Evolutionary conservation across 2,329 filamentous ascomycete species (phyloP).

Genomic region (Fusarium lateritium): DNA sequence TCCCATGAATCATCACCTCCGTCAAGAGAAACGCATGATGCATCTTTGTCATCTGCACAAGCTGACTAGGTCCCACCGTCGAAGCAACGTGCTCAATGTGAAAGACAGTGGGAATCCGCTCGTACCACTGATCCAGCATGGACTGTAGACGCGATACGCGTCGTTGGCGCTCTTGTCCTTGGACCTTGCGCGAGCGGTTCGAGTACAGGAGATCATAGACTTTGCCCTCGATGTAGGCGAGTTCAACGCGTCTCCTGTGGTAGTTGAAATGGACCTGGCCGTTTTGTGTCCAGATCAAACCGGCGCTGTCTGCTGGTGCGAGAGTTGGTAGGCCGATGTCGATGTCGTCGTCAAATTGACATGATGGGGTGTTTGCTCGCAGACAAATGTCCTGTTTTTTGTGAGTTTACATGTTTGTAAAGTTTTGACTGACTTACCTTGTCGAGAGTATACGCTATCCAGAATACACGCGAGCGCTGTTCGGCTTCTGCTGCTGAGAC

Average conservation of each 20-base stretch:
- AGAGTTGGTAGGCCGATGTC: slow-evolving; percentile 56
- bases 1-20: slow-evolving; percentile 56
- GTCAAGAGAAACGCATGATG: slow-evolving; percentile 57
- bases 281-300: slow-evolving; percentile 55
- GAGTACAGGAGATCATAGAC: slow-evolving; percentile 59
- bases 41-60: slow-evolving; percentile 56
- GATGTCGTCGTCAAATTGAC: slow-evolving; percentile 58
- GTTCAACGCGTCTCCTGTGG: slow-evolving; percentile 57
- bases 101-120: slow-evolving; percentile 53
- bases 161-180: slow-evolving; percentile 50
- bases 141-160: slow-evolving; percentile 49
- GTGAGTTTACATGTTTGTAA: neutral
- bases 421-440: slow-evolving; percentile 48
- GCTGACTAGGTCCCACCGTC: slow-evolving; percentile 48
- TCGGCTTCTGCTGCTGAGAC: slow-evolving; percentile 51
- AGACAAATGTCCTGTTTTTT: slow-evolving; percentile 53
- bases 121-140: slow-evolving; percentile 57
- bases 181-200: slow-evolving; percentile 47
- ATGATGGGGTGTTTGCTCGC: slow-evolving; percentile 55
- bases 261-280: slow-evolving; percentile 55
- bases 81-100: slow-evolving; percentile 53
- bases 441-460: slow-evolving; percentile 59
- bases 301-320: slow-evolving; percentile 51
- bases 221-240: slow-evolving; percentile 59
- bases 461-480: slow-evolving; percentile 58